Conservation (phyloP, 306 rosid species). For the barrel medic (Medicago truncatula) region MtrunA17r5.0-ANR NC_053044.1:172501-173000, state of each 20-base stretch:
- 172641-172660: conserved; percentile 4
- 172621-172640: conserved; percentile 35
- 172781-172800: conserved; percentile 86
- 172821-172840: conserved; percentile 52
- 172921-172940: conserved; percentile 12
- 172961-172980: too few species aligned
- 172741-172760: conserved; percentile 87
- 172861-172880: conserved; percentile 82
- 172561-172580: too few species aligned
- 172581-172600: conserved; percentile 53
- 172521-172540: too few species aligned
- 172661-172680: too few species aligned
- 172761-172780: conserved; percentile 86
- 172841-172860: conserved; percentile 78
- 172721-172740: conserved; percentile 73
- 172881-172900: conserved; percentile 87
- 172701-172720: conserved; percentile 71
- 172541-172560: too few species aligned
- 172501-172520: too few species aligned
- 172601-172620: conserved; percentile 58
- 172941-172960: too few species aligned
- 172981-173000: too few species aligned
- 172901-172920: conserved; percentile 21
- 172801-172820: conserved; percentile 66
- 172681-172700: conserved; percentile 36